Percentiles rank a stretch among this genome's conserved stretches.
These are phyloP conservation scores for Phialophora verrucosa DNA, from an alignment of 2,329 filamentous ascomycete genomes.

Conservation along the genomic window DNA sequence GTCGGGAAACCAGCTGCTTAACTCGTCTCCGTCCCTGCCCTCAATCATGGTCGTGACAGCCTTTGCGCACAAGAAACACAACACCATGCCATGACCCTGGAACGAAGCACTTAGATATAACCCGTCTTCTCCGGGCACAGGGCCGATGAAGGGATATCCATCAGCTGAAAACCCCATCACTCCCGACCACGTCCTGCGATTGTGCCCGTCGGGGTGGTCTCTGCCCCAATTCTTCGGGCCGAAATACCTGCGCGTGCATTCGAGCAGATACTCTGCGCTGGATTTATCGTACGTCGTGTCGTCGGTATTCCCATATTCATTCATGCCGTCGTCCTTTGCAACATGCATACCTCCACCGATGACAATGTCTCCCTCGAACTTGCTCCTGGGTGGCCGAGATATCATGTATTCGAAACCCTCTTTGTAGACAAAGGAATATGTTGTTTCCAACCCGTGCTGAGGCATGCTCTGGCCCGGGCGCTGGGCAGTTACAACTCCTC, in stretches of 20 bases:
- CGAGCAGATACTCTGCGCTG: constrained; percentile 40
- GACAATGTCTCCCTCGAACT: constrained; percentile 44
- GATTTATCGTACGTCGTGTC: constrained; percentile 39
- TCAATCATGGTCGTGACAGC: constrained; percentile 34
- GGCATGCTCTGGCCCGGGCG: constrained; percentile 43
- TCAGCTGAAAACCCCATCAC: constrained; percentile 64
- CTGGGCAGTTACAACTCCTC: constrained; percentile 58
- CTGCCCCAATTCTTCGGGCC: constrained; percentile 52
- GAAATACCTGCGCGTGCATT: constrained; percentile 43
- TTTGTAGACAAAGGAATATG: constrained; percentile 40
- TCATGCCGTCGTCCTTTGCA: constrained; percentile 23
- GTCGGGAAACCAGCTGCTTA: constrained; percentile 35
- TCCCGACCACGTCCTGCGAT: constrained; percentile 59
- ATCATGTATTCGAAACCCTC: constrained; percentile 49
- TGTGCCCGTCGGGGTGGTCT: constrained; percentile 48
- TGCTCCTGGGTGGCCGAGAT: constrained; percentile 38
- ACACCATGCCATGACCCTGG: constrained; percentile 39
- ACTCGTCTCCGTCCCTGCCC: constrained; percentile 15
- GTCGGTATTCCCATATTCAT: constrained; percentile 41
- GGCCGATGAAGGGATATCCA: constrained; percentile 60
- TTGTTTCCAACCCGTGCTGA: constrained; percentile 36
- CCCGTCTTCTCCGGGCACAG: constrained; percentile 47
- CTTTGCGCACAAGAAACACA: constrained; percentile 35
- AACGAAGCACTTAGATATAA: constrained; percentile 35
- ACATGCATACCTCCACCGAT: constrained; percentile 38